Percentiles rank a stretch among this genome's conserved stretches.
Conservation (phyloP, 2,329 filamentous ascomycete genomes). For the Penicillium sp. region DNA sequence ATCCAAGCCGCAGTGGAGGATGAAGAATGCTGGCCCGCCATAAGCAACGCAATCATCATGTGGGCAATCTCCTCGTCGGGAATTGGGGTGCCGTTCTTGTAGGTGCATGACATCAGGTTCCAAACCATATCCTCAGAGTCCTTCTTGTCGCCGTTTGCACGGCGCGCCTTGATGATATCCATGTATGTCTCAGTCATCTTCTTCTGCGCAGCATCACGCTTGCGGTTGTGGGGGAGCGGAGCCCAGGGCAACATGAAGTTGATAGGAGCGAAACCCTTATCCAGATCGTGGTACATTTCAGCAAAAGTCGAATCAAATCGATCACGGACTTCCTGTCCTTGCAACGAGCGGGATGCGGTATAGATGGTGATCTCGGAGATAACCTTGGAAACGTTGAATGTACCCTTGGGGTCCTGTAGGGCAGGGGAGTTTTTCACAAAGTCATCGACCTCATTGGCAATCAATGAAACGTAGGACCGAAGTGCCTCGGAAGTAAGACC, state of each 20-base stretch:
- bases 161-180: slow-evolving; percentile 74
- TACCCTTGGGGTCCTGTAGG: slow-evolving; percentile 68
- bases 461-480: slow-evolving; percentile 72
- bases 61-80: slow-evolving; percentile 83
- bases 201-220: slow-evolving; percentile 73
- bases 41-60: slow-evolving; percentile 91
- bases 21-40: slow-evolving; percentile 89
- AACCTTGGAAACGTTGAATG: slow-evolving; percentile 68
- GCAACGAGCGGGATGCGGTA: slow-evolving; percentile 80
- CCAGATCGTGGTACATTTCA: slow-evolving; percentile 80
- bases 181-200: slow-evolving; percentile 81
- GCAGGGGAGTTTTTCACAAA: slow-evolving; percentile 67
- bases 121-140: slow-evolving; percentile 78
- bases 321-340: slow-evolving; percentile 78
- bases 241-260: slow-evolving; percentile 91
- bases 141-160: slow-evolving; percentile 52
- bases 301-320: slow-evolving; percentile 80
- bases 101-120: slow-evolving; percentile 80
- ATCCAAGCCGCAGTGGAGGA: slow-evolving; percentile 85
- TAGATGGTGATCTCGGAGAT: slow-evolving; percentile 89
- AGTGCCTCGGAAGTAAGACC: slow-evolving; percentile 63
- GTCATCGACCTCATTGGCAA: slow-evolving; percentile 69
- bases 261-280: slow-evolving; percentile 84
- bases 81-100: slow-evolving; percentile 78
- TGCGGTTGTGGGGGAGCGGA: slow-evolving; percentile 82